Conservation (phyloP, 257 asterid genomes). For the Thymus mandschuricus region DNA sequence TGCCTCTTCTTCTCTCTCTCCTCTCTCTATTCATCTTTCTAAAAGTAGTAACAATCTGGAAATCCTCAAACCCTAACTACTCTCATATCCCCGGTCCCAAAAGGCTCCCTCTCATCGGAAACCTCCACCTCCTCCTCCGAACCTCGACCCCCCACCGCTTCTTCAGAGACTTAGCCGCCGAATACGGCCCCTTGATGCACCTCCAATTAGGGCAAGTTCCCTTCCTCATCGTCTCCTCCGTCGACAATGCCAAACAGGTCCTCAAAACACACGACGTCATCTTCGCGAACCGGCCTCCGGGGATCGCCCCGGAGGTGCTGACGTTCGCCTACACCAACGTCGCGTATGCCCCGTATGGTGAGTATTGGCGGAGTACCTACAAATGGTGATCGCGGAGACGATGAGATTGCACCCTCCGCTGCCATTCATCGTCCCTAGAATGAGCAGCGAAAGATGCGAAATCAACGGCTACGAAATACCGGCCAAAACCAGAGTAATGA, state of each 20-base stretch:
- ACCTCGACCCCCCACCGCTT: slow-evolving; percentile 30
- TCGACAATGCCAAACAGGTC: slow-evolving; percentile 11
- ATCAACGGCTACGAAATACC: slow-evolving; percentile 11
- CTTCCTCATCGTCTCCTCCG: slow-evolving; percentile 21
- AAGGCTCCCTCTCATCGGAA: slow-evolving; percentile 34
- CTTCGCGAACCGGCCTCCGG: slow-evolving; percentile 31
- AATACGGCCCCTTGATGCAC: slow-evolving; percentile 37
- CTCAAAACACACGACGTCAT: slow-evolving; percentile 32
- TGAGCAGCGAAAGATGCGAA: neutral
- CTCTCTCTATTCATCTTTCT: neutral
- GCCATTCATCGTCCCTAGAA: neutral
- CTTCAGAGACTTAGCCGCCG: slow-evolving; percentile 20
- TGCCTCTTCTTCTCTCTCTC: neutral
- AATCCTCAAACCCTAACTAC: neutral
- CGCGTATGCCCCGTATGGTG: slow-evolving; percentile 27
- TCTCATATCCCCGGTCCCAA: slow-evolving; percentile 5
- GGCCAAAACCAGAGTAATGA: neutral
- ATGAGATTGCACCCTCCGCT: slow-evolving; percentile 2
- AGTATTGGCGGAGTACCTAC: slow-evolving; percentile 27
- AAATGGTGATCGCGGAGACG: slow-evolving; percentile 9
- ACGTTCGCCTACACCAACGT: slow-evolving; percentile 19
- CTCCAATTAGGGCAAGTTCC: slow-evolving; percentile 35
- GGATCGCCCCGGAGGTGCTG: neutral
- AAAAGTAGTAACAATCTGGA: neutral
- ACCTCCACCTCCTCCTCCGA: slow-evolving; percentile 22